phyloP scores from a whole-genome alignment of 768 basidiomycete species.

The Fistulinella prunicolor region DNA sequence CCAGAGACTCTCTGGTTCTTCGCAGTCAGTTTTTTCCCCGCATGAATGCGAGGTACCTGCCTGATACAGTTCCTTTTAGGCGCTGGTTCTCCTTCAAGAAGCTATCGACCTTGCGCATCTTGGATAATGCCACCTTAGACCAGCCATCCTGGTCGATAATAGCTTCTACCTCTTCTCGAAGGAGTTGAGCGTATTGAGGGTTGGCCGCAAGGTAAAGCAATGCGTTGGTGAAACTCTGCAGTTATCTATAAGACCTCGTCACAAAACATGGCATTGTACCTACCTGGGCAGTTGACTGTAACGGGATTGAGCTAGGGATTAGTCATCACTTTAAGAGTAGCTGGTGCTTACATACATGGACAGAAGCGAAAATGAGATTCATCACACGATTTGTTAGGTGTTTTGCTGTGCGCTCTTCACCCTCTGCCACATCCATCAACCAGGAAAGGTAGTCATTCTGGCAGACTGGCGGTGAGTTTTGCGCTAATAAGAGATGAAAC shows the following conservation, averaged over 20 bases:
- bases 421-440: not conserved
- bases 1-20: slow-evolving; percentile 23
- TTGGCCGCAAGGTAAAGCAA: slow-evolving; percentile 36
- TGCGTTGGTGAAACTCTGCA: slow-evolving; percentile 32
- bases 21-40: not conserved
- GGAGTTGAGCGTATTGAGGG: slow-evolving; percentile 31
- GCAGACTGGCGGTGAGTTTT: not conserved
- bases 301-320: not conserved
- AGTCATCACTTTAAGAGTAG: not conserved
- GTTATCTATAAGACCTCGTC: not conserved
- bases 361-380: not conserved
- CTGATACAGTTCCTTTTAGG: slow-evolving; percentile 25
- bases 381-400: not conserved
- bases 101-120: slow-evolving; percentile 38
- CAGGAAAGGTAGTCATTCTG: not conserved
- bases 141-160: slow-evolving; percentile 29
- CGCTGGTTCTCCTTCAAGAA: slow-evolving; percentile 39
- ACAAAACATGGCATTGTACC: not conserved
- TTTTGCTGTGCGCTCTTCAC: not conserved
- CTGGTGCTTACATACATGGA: not conserved
- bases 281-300: not conserved
- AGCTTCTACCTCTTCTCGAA: slow-evolving; percentile 38
- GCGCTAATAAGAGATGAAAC: not conserved
- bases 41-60: slow-evolving; percentile 13
- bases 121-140: slow-evolving; percentile 23